Evolutionary conservation across 495 filamentous ascomycete species (phyloP).

Genomic region (Trichoderma asperelloides): DNA sequence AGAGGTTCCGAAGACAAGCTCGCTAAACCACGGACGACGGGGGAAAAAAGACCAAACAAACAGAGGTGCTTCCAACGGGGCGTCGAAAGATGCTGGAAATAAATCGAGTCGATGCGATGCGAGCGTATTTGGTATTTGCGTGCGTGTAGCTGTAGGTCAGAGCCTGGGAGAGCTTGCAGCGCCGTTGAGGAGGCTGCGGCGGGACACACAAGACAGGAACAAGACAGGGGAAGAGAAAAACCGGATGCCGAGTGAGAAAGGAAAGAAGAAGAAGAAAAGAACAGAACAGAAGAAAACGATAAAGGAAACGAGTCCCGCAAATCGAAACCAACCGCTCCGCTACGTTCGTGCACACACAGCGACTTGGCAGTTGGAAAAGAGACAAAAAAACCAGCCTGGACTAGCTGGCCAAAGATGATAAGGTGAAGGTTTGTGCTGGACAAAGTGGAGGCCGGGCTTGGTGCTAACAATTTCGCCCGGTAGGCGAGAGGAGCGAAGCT

Average conservation of each 20-base stretch:
- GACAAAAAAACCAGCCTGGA: neutral
- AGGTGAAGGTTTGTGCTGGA: neutral
- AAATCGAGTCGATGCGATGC: neutral
- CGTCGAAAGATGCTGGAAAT: neutral
- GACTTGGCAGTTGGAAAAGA: neutral
- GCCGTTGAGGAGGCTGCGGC: conserved; percentile 11
- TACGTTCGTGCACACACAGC: neutral
- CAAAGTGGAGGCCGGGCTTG: neutral
- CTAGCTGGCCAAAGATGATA: neutral
- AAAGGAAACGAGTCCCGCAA: conserved; percentile 8
- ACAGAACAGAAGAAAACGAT: conserved; percentile 6
- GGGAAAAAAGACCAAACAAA: neutral
- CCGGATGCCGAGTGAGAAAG: neutral
- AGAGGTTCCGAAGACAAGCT: neutral
- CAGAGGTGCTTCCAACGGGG: neutral
- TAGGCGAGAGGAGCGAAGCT: neutral
- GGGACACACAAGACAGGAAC: conserved; percentile 12
- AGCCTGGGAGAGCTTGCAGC: neutral
- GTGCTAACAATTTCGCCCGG: neutral
- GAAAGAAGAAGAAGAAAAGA: conserved; percentile 5
- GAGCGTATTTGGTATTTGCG: neutral
- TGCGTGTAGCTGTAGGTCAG: neutral
- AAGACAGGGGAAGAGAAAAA: neutral
- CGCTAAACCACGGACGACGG: neutral
- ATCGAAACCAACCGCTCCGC: conserved; percentile 5